Base-by-base conservation (phyloP, 1,139 yeast genomes). In the Pneumocystis canis region DNA sequence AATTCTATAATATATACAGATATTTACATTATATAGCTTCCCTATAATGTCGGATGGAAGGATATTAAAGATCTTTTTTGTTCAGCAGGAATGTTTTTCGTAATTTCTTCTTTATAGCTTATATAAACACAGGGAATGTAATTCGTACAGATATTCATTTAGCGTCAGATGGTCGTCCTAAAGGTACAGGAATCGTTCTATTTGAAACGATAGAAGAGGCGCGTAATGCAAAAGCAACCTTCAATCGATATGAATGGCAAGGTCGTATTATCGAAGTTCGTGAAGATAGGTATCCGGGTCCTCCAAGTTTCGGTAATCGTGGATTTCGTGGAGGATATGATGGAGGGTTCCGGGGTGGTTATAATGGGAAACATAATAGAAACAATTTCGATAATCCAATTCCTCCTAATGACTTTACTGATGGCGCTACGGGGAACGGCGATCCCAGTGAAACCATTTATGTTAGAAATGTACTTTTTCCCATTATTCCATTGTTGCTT, bases 171-270 rank as follows among this genome's bases (percentile, higher is more conserved):
- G 96, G 96, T 30, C 82, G 86, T 69, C 87, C 96, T 1, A 82
- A 85, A 73, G 97, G 97, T 1, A 84, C 83, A 70, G 97, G 96
- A 63, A 85, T 86, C 18, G 96, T 90, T 68, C 90, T 87, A 74
- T 89, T 86, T 76, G 96, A 88, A 74, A 83, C 85, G 66, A 86
- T 69, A 66, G 90, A 85, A 73, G 89, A 94, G 71, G 97, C 97
- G 66, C 79, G 79, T 67, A 89, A 87, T 72, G 97, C 97, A 68
- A 87, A 89, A 74, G 92, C 85, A 75, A 85, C 84, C 73, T 90
- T 89, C 73, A 88, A 89, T 77, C 96, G 96, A 77, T 87, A 87
- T 90, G 83, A 87, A 72, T 84, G 89, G 80, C 87, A 87, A 75
- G 96, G 90, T 72, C 87, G 86, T 74, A 89, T 85, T 75, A 88